Percentiles rank a stretch among this genome's conserved stretches.
phyloP scores from a whole-genome alignment of 2,329 filamentous ascomycete genomes.

The Trichoderma sp. region DNA sequence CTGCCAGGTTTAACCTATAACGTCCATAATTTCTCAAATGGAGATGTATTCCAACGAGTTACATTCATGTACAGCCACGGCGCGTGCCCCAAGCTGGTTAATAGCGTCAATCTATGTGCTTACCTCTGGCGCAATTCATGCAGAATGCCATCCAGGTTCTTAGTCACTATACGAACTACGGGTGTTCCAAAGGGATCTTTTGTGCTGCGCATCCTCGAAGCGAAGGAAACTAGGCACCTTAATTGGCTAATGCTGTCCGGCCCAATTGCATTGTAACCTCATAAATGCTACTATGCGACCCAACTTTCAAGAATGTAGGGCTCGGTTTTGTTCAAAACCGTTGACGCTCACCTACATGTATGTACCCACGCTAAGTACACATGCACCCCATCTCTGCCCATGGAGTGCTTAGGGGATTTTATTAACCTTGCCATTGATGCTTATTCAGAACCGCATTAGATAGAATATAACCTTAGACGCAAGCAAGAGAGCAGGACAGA shows the following conservation, averaged over 20 bases:
- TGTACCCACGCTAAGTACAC: background rate
- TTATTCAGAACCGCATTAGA: constrained; percentile 5
- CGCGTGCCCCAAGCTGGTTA: background rate
- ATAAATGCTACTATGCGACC: background rate
- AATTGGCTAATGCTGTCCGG: background rate
- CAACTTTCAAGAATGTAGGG: background rate
- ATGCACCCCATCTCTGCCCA: background rate
- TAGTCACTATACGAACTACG: background rate
- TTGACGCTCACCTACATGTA: background rate
- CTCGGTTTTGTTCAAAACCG: background rate
- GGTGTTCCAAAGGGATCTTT: background rate
- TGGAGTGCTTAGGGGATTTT: background rate
- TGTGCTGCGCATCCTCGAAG: background rate
- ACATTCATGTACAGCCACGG: background rate
- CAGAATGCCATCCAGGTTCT: background rate
- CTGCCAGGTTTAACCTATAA: background rate
- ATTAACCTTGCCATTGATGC: constrained; percentile 2
- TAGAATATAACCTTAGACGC: constrained; percentile 17
- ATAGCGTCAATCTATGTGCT: background rate
- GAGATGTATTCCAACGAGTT: background rate
- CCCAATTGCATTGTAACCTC: background rate
- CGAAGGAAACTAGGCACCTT: background rate
- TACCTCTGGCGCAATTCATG: background rate
- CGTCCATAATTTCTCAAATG: background rate
- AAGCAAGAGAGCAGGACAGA: background rate